Evolutionary conservation across 2,329 filamentous ascomycete genomes (phyloP).

Genomic region (Alternaria burnsii): DNA sequence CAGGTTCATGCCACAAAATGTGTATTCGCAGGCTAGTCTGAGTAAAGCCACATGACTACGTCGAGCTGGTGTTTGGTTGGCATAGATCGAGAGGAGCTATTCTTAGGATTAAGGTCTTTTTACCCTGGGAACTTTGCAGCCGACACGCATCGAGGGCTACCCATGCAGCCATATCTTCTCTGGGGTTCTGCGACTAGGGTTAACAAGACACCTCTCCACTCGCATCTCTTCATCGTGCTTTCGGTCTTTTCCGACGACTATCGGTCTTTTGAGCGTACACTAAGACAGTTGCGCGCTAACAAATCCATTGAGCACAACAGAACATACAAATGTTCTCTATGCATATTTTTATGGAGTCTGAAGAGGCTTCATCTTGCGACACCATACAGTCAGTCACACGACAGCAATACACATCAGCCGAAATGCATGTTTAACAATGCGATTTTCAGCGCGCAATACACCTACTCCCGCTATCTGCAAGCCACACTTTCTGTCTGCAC

Average conservation of each 20-base stretch:
- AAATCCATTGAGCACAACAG: neutral
- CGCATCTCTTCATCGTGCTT: constrained; percentile 1
- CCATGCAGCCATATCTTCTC: constrained; percentile 7
- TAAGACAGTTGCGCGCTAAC: neutral
- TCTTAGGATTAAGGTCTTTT: constrained; percentile 46
- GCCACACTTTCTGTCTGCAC: constrained; percentile 33
- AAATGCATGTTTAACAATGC: constrained; percentile 10
- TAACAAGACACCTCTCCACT: neutral
- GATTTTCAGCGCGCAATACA: constrained; percentile 18
- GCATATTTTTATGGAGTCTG: constrained; percentile 14
- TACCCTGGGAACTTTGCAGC: constrained; percentile 31
- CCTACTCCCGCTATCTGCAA: constrained; percentile 26
- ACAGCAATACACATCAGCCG: constrained; percentile 18
- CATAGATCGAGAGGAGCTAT: constrained; percentile 28
- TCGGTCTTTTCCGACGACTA: constrained; percentile 5
- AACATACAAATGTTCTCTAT: constrained; percentile 1
- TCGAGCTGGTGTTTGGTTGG: constrained; percentile 31
- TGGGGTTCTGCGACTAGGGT: constrained; percentile 20
- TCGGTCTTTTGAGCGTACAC: neutral
- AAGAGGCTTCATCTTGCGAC: constrained; percentile 3
- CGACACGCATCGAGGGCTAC: constrained; percentile 9
- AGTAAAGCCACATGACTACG: constrained; percentile 29
- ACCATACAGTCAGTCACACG: constrained; percentile 3
- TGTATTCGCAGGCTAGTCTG: constrained; percentile 35
- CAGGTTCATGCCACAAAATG: constrained; percentile 41